Evolutionary conservation across 2,329 filamentous ascomycete genomes (phyloP).

Genomic region (Cyanodermella asteris): DNA sequence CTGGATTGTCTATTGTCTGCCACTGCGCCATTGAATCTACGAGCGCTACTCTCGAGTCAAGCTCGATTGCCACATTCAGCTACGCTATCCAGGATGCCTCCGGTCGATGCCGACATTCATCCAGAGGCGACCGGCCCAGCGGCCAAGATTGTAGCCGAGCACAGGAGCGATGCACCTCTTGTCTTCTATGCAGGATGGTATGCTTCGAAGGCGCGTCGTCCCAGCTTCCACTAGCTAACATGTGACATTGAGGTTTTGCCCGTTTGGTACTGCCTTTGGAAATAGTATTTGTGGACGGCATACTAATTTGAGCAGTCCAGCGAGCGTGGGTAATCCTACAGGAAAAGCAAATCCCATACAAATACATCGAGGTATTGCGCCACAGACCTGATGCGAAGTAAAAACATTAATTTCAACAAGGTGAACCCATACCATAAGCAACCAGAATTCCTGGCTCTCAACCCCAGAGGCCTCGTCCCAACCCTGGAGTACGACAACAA

Average conservation of each 20-base stretch:
- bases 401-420: no score
- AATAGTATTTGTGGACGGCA: constrained; percentile 1
- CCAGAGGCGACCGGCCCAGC: constrained; percentile 23
- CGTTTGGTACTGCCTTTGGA: constrained; percentile 13
- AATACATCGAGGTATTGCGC: constrained; percentile 58
- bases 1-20: no score
- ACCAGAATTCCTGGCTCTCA: constrained; percentile 43
- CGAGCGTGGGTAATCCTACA: constrained; percentile 50
- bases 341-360: constrained; percentile 51
- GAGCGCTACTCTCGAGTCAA: no score
- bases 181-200: constrained; percentile 60
- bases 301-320: constrained; percentile 26
- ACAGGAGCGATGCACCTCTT: constrained; percentile 15
- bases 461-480: constrained; percentile 55
- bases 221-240: no score
- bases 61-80: neutral
- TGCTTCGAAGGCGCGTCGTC: constrained; percentile 25
- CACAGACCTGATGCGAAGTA: no score
- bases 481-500: constrained; percentile 36
- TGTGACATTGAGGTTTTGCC: no score
- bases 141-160: constrained; percentile 15
- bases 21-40: no score
- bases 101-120: constrained; percentile 22
- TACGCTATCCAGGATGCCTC: constrained; percentile 8
- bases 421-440: constrained; percentile 62